Evolutionary conservation across 2,329 filamentous ascomycete genomes (phyloP).

Genomic region (Neodidymelliopsis sp.): DNA sequence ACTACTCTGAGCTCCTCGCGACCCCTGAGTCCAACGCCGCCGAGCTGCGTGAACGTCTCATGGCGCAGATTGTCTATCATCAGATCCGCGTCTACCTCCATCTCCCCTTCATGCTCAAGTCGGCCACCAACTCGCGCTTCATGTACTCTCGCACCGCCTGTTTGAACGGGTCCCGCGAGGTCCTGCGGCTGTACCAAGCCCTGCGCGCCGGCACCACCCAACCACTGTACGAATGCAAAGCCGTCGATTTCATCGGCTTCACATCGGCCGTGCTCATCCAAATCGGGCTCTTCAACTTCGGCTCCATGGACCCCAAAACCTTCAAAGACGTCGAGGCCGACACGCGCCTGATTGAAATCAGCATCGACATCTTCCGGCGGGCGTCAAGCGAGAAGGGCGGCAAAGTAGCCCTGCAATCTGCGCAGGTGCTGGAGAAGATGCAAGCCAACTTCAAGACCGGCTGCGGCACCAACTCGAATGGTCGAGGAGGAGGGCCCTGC

Average conservation of each 20-base stretch:
- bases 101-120: conserved; percentile 55
- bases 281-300: conserved; percentile 52
- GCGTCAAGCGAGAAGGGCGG: conserved; percentile 52
- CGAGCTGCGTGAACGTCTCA: conserved; percentile 48
- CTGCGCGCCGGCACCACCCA: conserved; percentile 45
- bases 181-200: conserved; percentile 51
- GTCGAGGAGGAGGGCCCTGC: too few relatives aligned
- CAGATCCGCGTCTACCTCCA: conserved; percentile 56
- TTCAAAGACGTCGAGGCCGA: conserved; percentile 46
- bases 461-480: neutral
- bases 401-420: conserved; percentile 50
- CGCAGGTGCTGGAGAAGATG: conserved; percentile 50
- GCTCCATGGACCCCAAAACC: conserved; percentile 20
- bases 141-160: conserved; percentile 51
- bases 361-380: conserved; percentile 52
- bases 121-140: conserved; percentile 48
- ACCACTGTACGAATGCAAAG: conserved; percentile 56
- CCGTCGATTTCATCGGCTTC: conserved; percentile 57
- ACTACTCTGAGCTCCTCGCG: conserved; percentile 38
- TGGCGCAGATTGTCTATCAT: conserved; percentile 55
- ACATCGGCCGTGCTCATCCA: conserved; percentile 54
- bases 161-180: conserved; percentile 51
- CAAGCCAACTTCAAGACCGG: conserved; percentile 36
- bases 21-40: conserved; percentile 44
- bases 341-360: conserved; percentile 48